These are phyloP conservation scores for Gleditsia sinensis DNA, from an alignment of 306 rosid species.

Conservation along the genomic window DNA sequence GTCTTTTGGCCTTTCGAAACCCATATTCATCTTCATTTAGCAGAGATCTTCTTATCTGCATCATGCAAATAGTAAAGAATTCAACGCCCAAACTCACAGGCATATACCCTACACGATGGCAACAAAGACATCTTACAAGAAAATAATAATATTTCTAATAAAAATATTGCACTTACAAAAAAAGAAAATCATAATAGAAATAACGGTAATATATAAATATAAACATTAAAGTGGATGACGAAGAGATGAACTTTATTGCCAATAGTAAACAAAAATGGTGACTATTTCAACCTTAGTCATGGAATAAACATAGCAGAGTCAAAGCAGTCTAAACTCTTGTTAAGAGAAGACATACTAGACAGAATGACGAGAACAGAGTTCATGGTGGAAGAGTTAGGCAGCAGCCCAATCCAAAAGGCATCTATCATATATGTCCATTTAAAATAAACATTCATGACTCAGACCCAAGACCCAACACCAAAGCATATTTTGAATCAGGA, in stretches of 20 bases:
- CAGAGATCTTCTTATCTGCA: slow-evolving; percentile 83
- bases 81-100: slow-evolving; percentile 26
- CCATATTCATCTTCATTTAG: slow-evolving; percentile 90
- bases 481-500: background rate
- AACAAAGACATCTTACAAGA: background rate
- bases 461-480: background rate
- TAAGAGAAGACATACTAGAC: background rate
- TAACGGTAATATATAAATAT: no score
- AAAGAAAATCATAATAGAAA: background rate
- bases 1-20: slow-evolving; percentile 79
- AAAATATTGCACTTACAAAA: background rate
- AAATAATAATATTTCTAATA: slow-evolving; percentile 1
- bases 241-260: slow-evolving; percentile 8
- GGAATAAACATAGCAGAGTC: slow-evolving; percentile 3
- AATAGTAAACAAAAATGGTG: background rate
- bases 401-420: background rate
- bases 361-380: background rate
- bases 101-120: slow-evolving; percentile 19
- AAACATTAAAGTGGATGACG: background rate
- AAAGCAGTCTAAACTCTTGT: slow-evolving; percentile 2
- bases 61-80: slow-evolving; percentile 25
- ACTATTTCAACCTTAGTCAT: background rate
- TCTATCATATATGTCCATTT: background rate
- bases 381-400: slow-evolving; percentile 10
- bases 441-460: background rate